Percentiles rank a stretch among this genome's conserved stretches.
These are phyloP conservation scores for Croton laevigatus DNA, from an alignment of 441 rosid species.

Conservation along the genomic window DNA sequence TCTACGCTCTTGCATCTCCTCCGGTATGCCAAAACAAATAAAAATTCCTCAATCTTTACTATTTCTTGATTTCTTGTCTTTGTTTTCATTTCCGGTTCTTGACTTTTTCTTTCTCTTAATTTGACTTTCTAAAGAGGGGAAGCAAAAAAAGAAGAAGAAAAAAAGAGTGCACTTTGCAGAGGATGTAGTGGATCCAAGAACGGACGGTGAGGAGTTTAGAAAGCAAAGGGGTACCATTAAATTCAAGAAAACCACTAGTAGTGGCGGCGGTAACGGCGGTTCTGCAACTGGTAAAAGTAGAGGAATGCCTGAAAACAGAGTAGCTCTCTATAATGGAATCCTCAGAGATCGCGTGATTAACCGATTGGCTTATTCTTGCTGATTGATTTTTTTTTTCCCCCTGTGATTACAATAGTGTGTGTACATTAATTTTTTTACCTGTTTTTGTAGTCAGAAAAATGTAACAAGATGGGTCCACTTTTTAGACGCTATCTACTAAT, in stretches of 20 bases:
- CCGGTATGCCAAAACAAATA: conserved; percentile 27
- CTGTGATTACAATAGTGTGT: conserved; percentile 2
- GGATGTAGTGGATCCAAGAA: conserved; percentile 56
- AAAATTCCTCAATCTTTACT: not conserved
- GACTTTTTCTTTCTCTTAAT: not conserved
- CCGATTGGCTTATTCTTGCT: conserved; percentile 44
- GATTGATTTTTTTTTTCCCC: conserved; percentile 1
- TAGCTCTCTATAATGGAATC: conserved; percentile 64
- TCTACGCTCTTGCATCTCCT: conserved; percentile 44
- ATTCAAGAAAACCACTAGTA: conserved; percentile 19
- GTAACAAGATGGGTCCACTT: too few species aligned
- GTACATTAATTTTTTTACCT: conserved; percentile 12
- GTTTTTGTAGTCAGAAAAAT: too few species aligned
- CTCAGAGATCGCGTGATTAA: conserved; percentile 55
- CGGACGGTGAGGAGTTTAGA: conserved; percentile 46
- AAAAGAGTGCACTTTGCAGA: conserved; percentile 59
- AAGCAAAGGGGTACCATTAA: conserved; percentile 25
- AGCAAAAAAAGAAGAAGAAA: conserved; percentile 34
- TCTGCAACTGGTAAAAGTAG: conserved; percentile 17
- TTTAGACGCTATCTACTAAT: too few species aligned
- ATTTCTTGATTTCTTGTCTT: not conserved
- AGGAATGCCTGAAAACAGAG: conserved; percentile 59
- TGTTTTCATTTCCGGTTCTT: not conserved
- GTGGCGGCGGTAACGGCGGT: not conserved
- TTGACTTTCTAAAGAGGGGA: conserved; percentile 28